Evolutionary conservation across 345 rosid species (phyloP), one percentile per base, ranked within the genome.

Genomic region (Moringa oleifera): DNA sequence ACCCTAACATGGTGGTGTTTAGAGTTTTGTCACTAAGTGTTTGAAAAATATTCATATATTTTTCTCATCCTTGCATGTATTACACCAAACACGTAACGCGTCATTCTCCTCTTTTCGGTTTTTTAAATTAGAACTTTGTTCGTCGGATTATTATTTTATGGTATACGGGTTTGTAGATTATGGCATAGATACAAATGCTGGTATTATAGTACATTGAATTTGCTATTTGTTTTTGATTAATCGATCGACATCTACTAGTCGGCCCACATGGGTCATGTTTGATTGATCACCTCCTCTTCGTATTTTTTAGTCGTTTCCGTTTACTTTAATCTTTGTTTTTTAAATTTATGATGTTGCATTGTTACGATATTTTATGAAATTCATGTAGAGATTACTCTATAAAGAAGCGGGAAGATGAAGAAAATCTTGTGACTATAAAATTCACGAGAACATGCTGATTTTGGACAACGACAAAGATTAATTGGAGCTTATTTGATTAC

Each of bases 201-300:
- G 71, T 54, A 51, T 55, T 20, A 23, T 45, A 50, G 71, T 70
- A 24, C 72, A 76, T 55, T 70, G 74, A 62, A 75, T 69, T 63
- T 25, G 64, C 24, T 12, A 45, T 25, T 64, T 18, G 17, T 45
- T 60, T 57, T 25, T 52, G 56, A 57, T 62, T 53, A 53, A 20
- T 55, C 67, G 61, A 37, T 57, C 59, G 75, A 65, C 70, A 62
- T 68, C 60, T 64, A 53, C 65, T 74, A 59, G 67, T 66, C 72
- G 20, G 33, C 61, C 49, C 81, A 74, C 81, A 76, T 71, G 84
- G 73, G 36, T 68, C 62, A 17, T 79, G 65, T 71, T 71, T 64
- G 53, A 53, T 68, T 61, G 60, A 68, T 37, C 63, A 53, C 23
- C 59, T 58, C 59, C 37, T 10, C 66, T 68, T 54, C 58, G 51